Evolutionary conservation across 2,329 filamentous ascomycete genomes (phyloP), one percentile per base, ranked within the genome.

Genomic region (Corniculantispora saksenae): DNA sequence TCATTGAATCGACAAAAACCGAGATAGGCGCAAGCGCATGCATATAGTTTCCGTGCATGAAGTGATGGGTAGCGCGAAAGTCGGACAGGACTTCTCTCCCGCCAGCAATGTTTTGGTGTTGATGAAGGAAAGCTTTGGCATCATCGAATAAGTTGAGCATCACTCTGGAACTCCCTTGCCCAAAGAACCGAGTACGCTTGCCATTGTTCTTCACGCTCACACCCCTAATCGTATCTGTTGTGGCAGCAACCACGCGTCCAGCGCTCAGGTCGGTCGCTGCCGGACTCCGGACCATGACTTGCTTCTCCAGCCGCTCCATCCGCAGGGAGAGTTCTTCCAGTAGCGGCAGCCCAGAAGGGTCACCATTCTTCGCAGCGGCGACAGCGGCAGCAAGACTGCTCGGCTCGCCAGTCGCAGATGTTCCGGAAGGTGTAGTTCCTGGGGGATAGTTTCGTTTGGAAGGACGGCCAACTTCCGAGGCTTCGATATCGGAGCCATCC

Each of bases 1-100:
- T 83, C 76, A 86, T 83, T n/a, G 84, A 86, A 69, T 86, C 83
- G 32, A 86, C 84, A 69, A 82, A 86, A 38, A 86, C 84, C 3
- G 82, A 78, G 53, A 86, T 85, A 0, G 84, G 84, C 6, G 80
- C 74, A 48, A 84, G 73, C 0, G 78, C 79, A 68, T 81, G 80
- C 61, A 76, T 76, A 69, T 82, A 80, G 35, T 83, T 80, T 57
- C 82, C 79, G 67, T 82, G 81, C 10, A 86, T 73, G 17, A 78
- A 73, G 66, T 76, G 80, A 69, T 86, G 80, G 45, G 86, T 78
- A 53, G 79, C 78, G 62, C 81, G 78, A 53, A 85, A 79, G 55
- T 77, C 78, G 23, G 74, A 66, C 60, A 86, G 79, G 43, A 82
- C 68, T 23, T 83, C 80, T 32, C 75, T 71, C 32, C 81, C 76